Evolutionary conservation across 768 basidiomycete species (phyloP).

Genomic region (Podaxis sp.): DNA sequence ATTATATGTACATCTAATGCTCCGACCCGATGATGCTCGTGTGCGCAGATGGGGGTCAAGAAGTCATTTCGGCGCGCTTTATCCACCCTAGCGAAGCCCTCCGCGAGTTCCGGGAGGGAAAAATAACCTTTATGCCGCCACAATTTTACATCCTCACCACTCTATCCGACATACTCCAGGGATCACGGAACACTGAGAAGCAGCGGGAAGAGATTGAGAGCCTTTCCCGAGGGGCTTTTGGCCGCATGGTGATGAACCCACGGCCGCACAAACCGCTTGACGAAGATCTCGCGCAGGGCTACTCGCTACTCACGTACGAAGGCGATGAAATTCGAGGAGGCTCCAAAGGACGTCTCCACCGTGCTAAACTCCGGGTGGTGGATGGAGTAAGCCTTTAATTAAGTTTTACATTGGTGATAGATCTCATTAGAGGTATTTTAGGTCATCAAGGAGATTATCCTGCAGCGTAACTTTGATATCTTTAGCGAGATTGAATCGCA

Average conservation of each 20-base stretch:
- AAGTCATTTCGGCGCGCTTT: conserved; percentile 71
- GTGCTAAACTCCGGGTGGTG: conserved; percentile 49
- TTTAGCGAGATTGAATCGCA: conserved; percentile 51
- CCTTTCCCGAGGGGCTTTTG: conserved; percentile 58
- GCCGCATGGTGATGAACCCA: conserved; percentile 61
- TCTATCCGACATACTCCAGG: conserved; percentile 51
- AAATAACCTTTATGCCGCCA: conserved; percentile 69
- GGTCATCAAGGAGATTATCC: conserved; percentile 48
- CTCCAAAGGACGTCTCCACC: conserved; percentile 56
- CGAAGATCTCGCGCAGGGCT: conserved; percentile 40
- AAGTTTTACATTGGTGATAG: neutral
- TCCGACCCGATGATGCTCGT: neutral
- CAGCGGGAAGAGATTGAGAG: conserved; percentile 46
- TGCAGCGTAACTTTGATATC: conserved; percentile 68
- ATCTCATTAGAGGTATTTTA: conserved; percentile 23
- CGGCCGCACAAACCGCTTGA: conserved; percentile 26
- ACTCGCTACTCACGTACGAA: conserved; percentile 58
- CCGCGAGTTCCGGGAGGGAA: conserved; percentile 46
- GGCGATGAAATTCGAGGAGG: conserved; percentile 72
- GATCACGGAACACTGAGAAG: conserved; percentile 37
- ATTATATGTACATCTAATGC: neutral
- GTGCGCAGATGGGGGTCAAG: conserved; percentile 57
- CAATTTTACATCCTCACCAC: conserved; percentile 72
- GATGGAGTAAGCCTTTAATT: conserved; percentile 43
- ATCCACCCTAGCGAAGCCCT: conserved; percentile 55